Base-by-base conservation (phyloP, 2,329 filamentous ascomycete species). In the Onygenales sp. region DNA sequence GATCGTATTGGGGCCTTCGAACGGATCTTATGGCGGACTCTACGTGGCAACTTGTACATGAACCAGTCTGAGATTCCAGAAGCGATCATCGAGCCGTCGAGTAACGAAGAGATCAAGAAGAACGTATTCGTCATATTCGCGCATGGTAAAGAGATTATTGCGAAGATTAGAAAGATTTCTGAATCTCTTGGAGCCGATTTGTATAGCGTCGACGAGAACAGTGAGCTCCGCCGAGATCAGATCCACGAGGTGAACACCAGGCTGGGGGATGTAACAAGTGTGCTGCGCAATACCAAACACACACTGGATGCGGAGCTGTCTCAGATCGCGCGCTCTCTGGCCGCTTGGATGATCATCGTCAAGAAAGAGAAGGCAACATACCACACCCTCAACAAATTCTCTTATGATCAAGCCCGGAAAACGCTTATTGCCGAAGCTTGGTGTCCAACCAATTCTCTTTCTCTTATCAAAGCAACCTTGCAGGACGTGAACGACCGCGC, bases 81-180 rank as follows among this genome's bases (percentile, higher is more conserved):
- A 69, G 84, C 88, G 39, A 86, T 98, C 62, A 79, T 95, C 68
- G 88, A 98, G 70, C 92, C 93, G 13, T 81, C 86, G 67, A 95
- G 83, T 74, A 96, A 97, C 69, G 92, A 97, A 73, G 79, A 88
- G 59, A 80, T 94, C 62, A 84, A 87, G 77, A 98, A 98, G 83
- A 98, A 96, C 63, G 93, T 98, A 53, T 98, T 98, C 66, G 92
- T 98, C 66, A 98, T 98, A 70, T 98, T 98, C 64, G 93, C 93
- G 10, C 93, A 98, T 66, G 93, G 93, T 67, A 95, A 95, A 73
- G 92, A 97, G 72, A 95, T 98, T 62, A 84, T 98, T 63, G 88
- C 91, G 66, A 98, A 98, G 83, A 97, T 98, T 67, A 85, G 93
- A 66, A 97, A 96, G 80, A 97, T 98, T 57, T 97, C 92, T 1